These are phyloP conservation scores for Clonostachys rhizophaga DNA, from an alignment of 2,329 filamentous ascomycete species.

Conservation along the genomic window DNA sequence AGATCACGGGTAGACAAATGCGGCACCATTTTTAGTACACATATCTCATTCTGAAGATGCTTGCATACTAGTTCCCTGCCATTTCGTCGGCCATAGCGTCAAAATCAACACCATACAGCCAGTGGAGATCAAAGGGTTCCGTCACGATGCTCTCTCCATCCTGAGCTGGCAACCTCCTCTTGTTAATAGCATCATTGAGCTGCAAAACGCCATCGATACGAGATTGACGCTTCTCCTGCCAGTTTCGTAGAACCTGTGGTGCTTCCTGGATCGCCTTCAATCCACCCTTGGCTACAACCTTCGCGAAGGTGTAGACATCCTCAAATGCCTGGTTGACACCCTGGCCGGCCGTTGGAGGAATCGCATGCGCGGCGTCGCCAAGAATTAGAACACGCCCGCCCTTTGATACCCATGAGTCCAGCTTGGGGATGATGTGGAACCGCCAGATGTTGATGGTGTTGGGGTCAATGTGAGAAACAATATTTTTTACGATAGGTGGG, in stretches of 20 bases:
- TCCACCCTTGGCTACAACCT: slow-evolving; percentile 20
- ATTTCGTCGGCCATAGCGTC: slow-evolving; percentile 21
- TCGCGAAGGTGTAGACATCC: slow-evolving; percentile 39
- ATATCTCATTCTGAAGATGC: no score
- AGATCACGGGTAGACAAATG: no score
- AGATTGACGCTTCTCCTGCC: slow-evolving; percentile 42
- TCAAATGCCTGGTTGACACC: slow-evolving; percentile 43
- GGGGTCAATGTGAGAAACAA: slow-evolving; percentile 20
- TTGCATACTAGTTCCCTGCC: slow-evolving; percentile 8
- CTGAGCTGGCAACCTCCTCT: slow-evolving; percentile 34
- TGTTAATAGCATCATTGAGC: slow-evolving; percentile 42
- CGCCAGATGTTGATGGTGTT: slow-evolving; percentile 40
- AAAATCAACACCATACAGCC: slow-evolving; percentile 36
- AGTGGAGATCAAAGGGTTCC: slow-evolving; percentile 26
- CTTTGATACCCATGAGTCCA: slow-evolving; percentile 35
- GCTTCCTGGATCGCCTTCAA: slow-evolving; percentile 8
- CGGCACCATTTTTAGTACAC: no score
- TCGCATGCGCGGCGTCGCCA: slow-evolving; percentile 42
- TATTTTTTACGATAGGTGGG: slow-evolving; percentile 25
- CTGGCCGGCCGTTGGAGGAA: slow-evolving; percentile 40
- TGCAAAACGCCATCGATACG: slow-evolving; percentile 40
- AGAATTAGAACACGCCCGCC: slow-evolving; percentile 33
- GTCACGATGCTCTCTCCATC: slow-evolving; percentile 12
- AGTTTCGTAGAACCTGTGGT: slow-evolving; percentile 24
- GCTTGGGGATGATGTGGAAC: slow-evolving; percentile 40